Base-by-base conservation (phyloP, 139 green algal species). In the Micromonas commoda region DNA sequence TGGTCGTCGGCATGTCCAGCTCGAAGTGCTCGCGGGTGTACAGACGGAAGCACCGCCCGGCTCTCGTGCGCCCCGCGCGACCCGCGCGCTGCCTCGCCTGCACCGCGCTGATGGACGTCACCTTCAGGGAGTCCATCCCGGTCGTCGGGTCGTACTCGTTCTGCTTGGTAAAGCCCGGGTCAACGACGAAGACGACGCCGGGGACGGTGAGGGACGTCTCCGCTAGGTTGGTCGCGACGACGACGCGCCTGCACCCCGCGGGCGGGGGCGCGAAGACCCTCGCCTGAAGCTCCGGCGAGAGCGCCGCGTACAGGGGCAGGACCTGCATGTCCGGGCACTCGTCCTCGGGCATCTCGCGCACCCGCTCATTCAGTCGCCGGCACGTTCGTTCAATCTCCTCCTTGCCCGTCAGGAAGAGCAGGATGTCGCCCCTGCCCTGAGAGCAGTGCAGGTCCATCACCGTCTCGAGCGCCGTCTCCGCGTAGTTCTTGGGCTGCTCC, bases 191-290 rank as follows among this genome's bases (percentile, higher is more conserved):
- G 29, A 84, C 79, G n/a, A 87, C 76, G 60, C 82, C 67, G 53
- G 84, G 86, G 82, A 93, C 89, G 65, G 94, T 98, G 39, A 98
- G 85, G 60, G 88, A 94, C 23, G 94, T 98, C 81, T 98, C 94
- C 19, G 94, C 94, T 37, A 98, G 90, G 84, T 98, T 98, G 70
- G 94, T 98, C 23, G 94, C 90, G 61, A 98, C 84, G 33, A 98
- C 92, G 79, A 90, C 89, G 24, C 93, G 85, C 20, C 94, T 82
- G 71, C 71, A 90, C 2, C 89, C 91, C 32, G 77, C 26, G 1
- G 91, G 89, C 0, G 86, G 76, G 0, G 86, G 84, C 3, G 81
- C 77, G 86, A 98, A 98, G 63, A 97, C 91, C 0, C 91, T 79
- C 39, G 90, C 85, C 89, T 94, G 89, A 68, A 90, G 84, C 52